These are phyloP conservation scores for Boletus austroedulis DNA, from an alignment of 1,284 basidiomycete species.

Conservation along the genomic window DNA sequence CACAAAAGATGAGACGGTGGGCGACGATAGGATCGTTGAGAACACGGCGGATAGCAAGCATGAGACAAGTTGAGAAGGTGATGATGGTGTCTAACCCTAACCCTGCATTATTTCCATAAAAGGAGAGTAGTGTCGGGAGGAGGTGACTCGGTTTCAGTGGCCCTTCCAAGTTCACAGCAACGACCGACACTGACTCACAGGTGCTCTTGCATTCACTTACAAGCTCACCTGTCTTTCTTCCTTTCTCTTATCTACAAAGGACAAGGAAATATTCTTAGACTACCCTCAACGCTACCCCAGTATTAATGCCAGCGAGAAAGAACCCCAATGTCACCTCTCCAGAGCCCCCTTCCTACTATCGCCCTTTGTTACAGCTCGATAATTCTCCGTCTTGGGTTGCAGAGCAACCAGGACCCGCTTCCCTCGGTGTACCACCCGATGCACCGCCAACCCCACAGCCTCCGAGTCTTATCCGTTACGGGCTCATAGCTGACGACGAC, in stretches of 20 bases:
- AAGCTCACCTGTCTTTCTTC: slow-evolving; percentile 20
- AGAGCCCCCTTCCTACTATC: slow-evolving; percentile 21
- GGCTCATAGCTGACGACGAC: slow-evolving; percentile 15
- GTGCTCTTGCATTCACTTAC: slow-evolving; percentile 37
- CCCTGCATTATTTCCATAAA: slow-evolving; percentile 11
- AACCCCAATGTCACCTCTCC: slow-evolving; percentile 25
- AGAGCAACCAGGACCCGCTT: slow-evolving; percentile 10
- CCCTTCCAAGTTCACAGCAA: slow-evolving; percentile 25
- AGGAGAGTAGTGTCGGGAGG: slow-evolving; percentile 6
- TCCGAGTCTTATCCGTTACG: slow-evolving; percentile 9
- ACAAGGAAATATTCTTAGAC: slow-evolving; percentile 21
- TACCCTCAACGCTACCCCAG: slow-evolving; percentile 6
- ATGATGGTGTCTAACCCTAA: slow-evolving; percentile 12
- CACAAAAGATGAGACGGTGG: slow-evolving; percentile 17
- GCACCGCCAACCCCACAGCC: slow-evolving; percentile 4
- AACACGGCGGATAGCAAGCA: slow-evolving; percentile 8
- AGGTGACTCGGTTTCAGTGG: slow-evolving; percentile 20
- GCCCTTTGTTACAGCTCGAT: slow-evolving; percentile 34
- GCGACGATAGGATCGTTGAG: slow-evolving; percentile 11
- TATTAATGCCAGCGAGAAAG: slow-evolving; percentile 35
- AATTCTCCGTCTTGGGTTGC: slow-evolving; percentile 25
- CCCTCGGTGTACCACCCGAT: slow-evolving; percentile 13
- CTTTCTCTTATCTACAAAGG: slow-evolving; percentile 19
- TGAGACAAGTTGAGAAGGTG: background rate
- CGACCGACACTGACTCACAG: slow-evolving; percentile 11